Percentiles rank a stretch among this genome's conserved stretches.
phyloP scores from a whole-genome alignment of 495 filamentous ascomycete species.

The Articulospora tetracladia region DNA sequence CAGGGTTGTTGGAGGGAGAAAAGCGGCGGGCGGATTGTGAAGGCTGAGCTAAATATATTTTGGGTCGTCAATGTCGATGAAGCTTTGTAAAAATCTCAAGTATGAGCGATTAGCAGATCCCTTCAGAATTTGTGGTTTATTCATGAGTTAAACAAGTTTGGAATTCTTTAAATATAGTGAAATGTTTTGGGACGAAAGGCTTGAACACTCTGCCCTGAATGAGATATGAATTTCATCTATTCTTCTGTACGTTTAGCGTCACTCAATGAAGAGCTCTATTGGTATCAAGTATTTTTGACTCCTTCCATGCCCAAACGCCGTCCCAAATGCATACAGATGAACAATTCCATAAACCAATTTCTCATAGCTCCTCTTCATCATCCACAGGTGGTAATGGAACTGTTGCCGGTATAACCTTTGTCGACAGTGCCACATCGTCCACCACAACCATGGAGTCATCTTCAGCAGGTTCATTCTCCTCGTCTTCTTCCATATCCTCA shows the following conservation, averaged over 20 bases:
- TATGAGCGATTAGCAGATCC: not conserved
- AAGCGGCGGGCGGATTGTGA: not conserved
- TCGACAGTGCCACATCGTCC: not conserved
- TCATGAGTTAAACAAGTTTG: too few species aligned
- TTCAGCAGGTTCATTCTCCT: slow-evolving; percentile 8
- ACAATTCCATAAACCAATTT: not conserved
- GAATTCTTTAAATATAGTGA: too few species aligned
- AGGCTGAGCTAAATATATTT: slow-evolving; percentile 12
- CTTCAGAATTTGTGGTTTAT: not conserved
- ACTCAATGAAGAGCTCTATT: not conserved
- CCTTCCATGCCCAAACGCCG: not conserved
- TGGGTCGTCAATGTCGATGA: not conserved
- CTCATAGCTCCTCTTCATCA: slow-evolving; percentile 21
- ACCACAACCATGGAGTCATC: not conserved
- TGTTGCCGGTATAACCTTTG: not conserved
- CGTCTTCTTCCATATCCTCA: slow-evolving; percentile 13
- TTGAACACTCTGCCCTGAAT: too few species aligned
- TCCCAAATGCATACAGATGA: not conserved
- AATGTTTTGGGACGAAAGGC: too few species aligned
- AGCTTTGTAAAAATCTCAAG: not conserved
- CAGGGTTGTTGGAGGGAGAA: not conserved
- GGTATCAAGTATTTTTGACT: not conserved
- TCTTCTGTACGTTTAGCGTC: too few species aligned
- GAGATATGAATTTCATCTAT: too few species aligned
- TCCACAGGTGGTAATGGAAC: slow-evolving; percentile 6